phyloP scores from a whole-genome alignment of 2,329 filamentous ascomycete species.

The Monilinia polystroma region DNA sequence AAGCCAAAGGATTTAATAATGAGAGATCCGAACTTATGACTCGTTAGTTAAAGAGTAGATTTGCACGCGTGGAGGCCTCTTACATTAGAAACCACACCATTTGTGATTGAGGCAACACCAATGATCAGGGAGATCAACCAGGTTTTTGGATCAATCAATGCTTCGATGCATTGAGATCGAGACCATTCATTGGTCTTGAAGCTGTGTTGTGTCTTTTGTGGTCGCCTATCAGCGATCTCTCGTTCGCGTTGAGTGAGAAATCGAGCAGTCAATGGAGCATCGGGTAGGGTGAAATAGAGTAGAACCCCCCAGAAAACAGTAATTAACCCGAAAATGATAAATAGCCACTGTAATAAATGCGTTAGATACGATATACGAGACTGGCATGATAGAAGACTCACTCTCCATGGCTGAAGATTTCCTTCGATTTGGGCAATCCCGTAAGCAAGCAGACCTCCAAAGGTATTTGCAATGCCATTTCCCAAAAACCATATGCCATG shows the following conservation, averaged over 20 bases:
- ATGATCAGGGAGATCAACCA: slow-evolving; percentile 33
- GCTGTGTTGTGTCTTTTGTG: slow-evolving; percentile 25
- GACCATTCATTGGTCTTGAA: slow-evolving; percentile 41
- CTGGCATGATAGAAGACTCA: neutral
- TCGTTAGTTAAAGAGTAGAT: slow-evolving; percentile 37
- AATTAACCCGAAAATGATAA: slow-evolving; percentile 32
- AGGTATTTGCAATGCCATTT: slow-evolving; percentile 39
- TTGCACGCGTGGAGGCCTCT: neutral
- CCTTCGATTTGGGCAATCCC: slow-evolving; percentile 36
- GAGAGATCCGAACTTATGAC: slow-evolving; percentile 41
- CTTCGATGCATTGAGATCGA: slow-evolving; percentile 42
- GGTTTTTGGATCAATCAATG: slow-evolving; percentile 41
- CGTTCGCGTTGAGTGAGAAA: slow-evolving; percentile 18
- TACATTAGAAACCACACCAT: slow-evolving; percentile 36
- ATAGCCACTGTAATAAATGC: slow-evolving; percentile 22
- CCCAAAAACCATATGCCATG: slow-evolving; percentile 23
- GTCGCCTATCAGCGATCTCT: slow-evolving; percentile 17
- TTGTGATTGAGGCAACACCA: slow-evolving; percentile 41
- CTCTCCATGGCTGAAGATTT: slow-evolving; percentile 30
- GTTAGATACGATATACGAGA: neutral
- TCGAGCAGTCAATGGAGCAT: slow-evolving; percentile 48
- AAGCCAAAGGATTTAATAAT: slow-evolving; percentile 43
- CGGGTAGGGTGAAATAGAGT: slow-evolving; percentile 50
- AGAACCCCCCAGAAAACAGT: slow-evolving; percentile 38
- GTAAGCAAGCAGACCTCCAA: slow-evolving; percentile 41